Conservation (phyloP, 2,329 filamentous ascomycete genomes). For the Paraconiothyrium brasiliense region DNA sequence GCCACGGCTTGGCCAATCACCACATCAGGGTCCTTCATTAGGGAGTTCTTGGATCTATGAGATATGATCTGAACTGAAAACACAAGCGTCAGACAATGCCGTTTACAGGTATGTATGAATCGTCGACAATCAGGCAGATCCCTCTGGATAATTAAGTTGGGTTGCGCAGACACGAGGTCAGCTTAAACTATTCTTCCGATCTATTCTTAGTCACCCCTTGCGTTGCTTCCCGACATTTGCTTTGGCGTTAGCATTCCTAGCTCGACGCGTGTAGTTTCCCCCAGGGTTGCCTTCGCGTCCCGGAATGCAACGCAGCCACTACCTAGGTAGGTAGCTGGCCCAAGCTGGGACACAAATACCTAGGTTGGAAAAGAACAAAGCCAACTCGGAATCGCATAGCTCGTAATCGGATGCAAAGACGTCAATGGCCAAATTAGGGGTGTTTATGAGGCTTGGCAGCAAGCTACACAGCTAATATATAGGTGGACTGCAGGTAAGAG, state of each 20-base stretch:
- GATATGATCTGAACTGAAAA: not conserved
- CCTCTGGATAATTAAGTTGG: not conserved
- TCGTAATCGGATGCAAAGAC: not conserved
- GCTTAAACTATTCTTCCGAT: slow-evolving; percentile 10
- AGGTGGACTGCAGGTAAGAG: not conserved
- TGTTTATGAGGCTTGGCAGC: slow-evolving; percentile 10
- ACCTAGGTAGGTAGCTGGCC: not conserved
- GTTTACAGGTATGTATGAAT: not conserved
- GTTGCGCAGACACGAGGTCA: slow-evolving; percentile 5
- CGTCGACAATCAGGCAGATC: not conserved
- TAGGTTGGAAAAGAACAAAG: not conserved
- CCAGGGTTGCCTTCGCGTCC: not conserved
- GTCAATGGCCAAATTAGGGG: slow-evolving; percentile 1
- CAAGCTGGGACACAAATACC: not conserved
- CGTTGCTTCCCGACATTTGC: not conserved
- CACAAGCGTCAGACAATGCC: not conserved
- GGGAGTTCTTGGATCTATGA: not conserved
- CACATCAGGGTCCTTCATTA: not conserved
- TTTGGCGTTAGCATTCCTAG: not conserved
- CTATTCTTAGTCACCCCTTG: slow-evolving; percentile 7
- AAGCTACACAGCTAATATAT: slow-evolving; percentile 1
- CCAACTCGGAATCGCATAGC: not conserved
- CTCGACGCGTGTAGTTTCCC: not conserved
- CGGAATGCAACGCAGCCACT: slow-evolving; percentile 3
- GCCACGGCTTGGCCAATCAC: not conserved